Evolutionary conservation across 768 basidiomycete species (phyloP).

Genomic region (Lyophyllum shimeji): DNA sequence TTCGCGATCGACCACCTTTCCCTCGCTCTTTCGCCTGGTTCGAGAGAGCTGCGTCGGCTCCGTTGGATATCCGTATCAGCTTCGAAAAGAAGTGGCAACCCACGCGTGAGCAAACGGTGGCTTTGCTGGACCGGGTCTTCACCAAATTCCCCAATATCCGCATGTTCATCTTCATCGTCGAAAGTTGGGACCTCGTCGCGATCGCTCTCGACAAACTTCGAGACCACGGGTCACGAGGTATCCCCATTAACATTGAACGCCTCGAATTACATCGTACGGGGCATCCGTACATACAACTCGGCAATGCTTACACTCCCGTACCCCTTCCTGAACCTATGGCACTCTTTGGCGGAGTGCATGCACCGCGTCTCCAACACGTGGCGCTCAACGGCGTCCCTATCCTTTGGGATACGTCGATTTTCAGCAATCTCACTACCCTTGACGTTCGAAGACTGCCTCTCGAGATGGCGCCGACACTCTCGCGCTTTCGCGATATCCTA

Average conservation of each 20-base stretch:
- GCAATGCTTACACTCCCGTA: conserved; percentile 35
- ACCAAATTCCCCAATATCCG: conserved; percentile 57
- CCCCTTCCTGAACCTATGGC: conserved; percentile 32
- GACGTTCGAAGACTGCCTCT: conserved; percentile 65
- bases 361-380: conserved; percentile 48
- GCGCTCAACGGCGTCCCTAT: conserved; percentile 60
- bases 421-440: conserved; percentile 58
- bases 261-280: conserved; percentile 66
- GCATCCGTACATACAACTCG: conserved; percentile 43
- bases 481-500: conserved; percentile 55
- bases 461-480: conserved; percentile 46
- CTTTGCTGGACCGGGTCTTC: conserved; percentile 51
- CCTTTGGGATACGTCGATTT: conserved; percentile 51
- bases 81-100: conserved; percentile 35
- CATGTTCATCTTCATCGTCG: conserved; percentile 56
- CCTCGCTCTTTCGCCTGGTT: conserved; percentile 56
- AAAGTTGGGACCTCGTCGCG: conserved; percentile 54
- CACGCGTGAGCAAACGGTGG: conserved; percentile 41
- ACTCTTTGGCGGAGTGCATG: conserved; percentile 50
- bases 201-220: conserved; percentile 50
- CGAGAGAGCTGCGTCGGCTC: conserved; percentile 50
- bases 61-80: conserved; percentile 63
- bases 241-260: conserved; percentile 50
- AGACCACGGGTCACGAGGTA: conserved; percentile 28
- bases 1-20: conserved; percentile 51